Percentiles rank a stretch among this genome's conserved stretches.
Conservation (phyloP, 345 rosid genomes). For the Combretum micranthum region DNA sequence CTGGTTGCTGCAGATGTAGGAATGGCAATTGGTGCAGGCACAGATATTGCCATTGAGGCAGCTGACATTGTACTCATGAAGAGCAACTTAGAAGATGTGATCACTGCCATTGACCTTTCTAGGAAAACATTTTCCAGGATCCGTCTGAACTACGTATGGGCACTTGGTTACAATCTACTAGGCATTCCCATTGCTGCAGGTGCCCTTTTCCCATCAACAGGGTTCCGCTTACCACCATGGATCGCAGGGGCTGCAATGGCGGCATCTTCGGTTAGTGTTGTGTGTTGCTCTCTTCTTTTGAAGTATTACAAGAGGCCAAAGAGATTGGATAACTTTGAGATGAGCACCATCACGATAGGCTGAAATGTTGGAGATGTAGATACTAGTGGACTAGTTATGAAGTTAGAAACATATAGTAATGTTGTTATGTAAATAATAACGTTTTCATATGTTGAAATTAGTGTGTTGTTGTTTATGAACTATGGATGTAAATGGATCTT, state of each 20-base stretch:
- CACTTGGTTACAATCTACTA: conserved; percentile 75
- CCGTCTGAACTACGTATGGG: conserved; percentile 92
- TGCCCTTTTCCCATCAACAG: conserved; percentile 51
- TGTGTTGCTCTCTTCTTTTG: conserved; percentile 77
- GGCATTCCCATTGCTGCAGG: conserved; percentile 91
- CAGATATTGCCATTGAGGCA: conserved; percentile 92
- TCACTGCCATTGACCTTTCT: conserved; percentile 86
- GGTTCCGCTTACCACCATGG: conserved; percentile 91
- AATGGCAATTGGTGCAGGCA: conserved; percentile 97
- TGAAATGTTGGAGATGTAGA: conserved; percentile 7
- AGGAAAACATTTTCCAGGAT: conserved; percentile 75
- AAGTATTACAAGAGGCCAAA: conserved; percentile 67
- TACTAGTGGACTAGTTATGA: too few species aligned
- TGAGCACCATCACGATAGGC: conserved; percentile 46
- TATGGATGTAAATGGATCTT: too few species aligned
- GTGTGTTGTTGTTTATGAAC: neutral
- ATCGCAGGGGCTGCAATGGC: conserved; percentile 99
- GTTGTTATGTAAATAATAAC: neutral
- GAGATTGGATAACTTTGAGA: conserved; percentile 47
- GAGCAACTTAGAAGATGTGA: conserved; percentile 90
- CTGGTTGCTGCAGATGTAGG: conserved; percentile 94
- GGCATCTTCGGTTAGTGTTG: conserved; percentile 91
- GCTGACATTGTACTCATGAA: conserved; percentile 95
- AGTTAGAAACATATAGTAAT: too few species aligned
- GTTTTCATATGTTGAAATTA: neutral